A percentile compares a stretch with the other conserved stretches of the same genome.
These are phyloP conservation scores for Aspergillus felis DNA, from an alignment of 2,329 filamentous ascomycete genomes.

Conservation along the genomic window DNA sequence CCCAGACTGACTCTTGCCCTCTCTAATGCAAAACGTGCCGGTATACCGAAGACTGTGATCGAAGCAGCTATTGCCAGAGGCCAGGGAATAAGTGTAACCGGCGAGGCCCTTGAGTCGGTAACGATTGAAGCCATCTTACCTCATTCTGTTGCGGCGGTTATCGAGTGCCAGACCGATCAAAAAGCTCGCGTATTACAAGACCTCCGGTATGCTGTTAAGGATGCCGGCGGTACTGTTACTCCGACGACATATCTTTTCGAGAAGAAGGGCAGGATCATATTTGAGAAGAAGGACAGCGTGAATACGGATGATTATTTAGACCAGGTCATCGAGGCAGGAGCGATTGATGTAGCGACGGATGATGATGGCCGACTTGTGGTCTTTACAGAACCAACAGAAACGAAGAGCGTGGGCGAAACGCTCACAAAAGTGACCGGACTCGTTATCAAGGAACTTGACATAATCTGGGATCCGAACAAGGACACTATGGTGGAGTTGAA, in stretches of 20 bases:
- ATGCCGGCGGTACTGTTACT: slow-evolving; percentile 64
- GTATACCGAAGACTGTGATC: slow-evolving; percentile 78
- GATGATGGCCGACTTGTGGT: slow-evolving; percentile 68
- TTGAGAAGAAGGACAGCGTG: slow-evolving; percentile 57
- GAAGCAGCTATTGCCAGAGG: slow-evolving; percentile 83
- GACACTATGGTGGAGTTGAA: slow-evolving; percentile 68
- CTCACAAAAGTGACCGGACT: slow-evolving; percentile 62
- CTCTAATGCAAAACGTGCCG: slow-evolving; percentile 74
- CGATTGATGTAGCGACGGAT: slow-evolving; percentile 53
- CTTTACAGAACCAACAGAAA: slow-evolving; percentile 64
- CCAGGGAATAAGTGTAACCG: slow-evolving; percentile 73
- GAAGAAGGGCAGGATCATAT: slow-evolving; percentile 69
- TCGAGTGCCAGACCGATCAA: slow-evolving; percentile 83
- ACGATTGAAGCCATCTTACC: slow-evolving; percentile 79
- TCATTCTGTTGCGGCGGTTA: slow-evolving; percentile 67
- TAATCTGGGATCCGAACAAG: slow-evolving; percentile 79
- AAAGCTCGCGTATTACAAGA: slow-evolving; percentile 71
- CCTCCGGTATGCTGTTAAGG: slow-evolving; percentile 67
- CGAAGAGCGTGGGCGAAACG: slow-evolving; percentile 59
- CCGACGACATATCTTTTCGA: slow-evolving; percentile 82
- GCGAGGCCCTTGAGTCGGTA: slow-evolving; percentile 70
- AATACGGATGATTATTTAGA: slow-evolving; percentile 71
- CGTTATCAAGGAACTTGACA: slow-evolving; percentile 69
- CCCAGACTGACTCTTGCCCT: slow-evolving; percentile 71
- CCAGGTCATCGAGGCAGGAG: slow-evolving; percentile 78